phyloP scores from a whole-genome alignment of 1,284 basidiomycete genomes.

The Cryptococcus sp. region DNA sequence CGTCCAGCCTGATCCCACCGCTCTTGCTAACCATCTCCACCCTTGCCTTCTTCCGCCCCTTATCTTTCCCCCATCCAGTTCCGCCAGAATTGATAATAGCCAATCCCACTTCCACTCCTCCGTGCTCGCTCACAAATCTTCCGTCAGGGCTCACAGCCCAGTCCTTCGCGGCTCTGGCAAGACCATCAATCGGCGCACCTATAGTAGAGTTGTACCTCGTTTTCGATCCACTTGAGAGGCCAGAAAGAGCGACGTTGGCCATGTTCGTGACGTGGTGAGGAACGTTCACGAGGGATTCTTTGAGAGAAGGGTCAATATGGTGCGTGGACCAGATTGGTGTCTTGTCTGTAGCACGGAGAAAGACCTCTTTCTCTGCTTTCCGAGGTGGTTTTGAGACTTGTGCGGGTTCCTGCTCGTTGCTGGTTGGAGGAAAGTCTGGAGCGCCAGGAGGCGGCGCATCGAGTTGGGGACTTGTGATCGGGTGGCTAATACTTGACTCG shows the following conservation, averaged over 20 bases:
- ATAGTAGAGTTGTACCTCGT: slow-evolving; percentile 33
- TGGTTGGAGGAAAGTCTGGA: slow-evolving; percentile 21
- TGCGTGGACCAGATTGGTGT: slow-evolving; percentile 40
- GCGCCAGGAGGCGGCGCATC: slow-evolving; percentile 17
- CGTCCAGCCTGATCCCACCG: slow-evolving; percentile 43
- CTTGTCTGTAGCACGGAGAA: slow-evolving; percentile 26
- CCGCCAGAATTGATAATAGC: slow-evolving; percentile 37
- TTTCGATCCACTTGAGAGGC: slow-evolving; percentile 26
- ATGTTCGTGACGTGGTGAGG: slow-evolving; percentile 35
- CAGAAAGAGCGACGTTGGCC: slow-evolving; percentile 36
- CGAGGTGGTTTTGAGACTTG: slow-evolving; percentile 2
- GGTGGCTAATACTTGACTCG: background rate
- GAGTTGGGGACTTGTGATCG: slow-evolving; percentile 2
- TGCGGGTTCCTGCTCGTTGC: background rate
- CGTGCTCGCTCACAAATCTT: slow-evolving; percentile 36
- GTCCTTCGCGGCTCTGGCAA: slow-evolving; percentile 37
- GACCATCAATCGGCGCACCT: slow-evolving; percentile 45
- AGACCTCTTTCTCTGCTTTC: slow-evolving; percentile 30
- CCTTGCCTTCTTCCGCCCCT: slow-evolving; percentile 39
- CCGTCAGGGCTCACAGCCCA: slow-evolving; percentile 43
- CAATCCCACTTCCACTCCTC: slow-evolving; percentile 36
- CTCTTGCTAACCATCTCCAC: slow-evolving; percentile 35
- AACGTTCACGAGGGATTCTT: slow-evolving; percentile 26
- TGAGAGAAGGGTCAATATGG: slow-evolving; percentile 43
- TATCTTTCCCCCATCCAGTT: slow-evolving; percentile 26